Evolutionary conservation across 345 rosid species (phyloP), one percentile per base, ranked within the genome.

Genomic region (Pistacia vera): DNA sequence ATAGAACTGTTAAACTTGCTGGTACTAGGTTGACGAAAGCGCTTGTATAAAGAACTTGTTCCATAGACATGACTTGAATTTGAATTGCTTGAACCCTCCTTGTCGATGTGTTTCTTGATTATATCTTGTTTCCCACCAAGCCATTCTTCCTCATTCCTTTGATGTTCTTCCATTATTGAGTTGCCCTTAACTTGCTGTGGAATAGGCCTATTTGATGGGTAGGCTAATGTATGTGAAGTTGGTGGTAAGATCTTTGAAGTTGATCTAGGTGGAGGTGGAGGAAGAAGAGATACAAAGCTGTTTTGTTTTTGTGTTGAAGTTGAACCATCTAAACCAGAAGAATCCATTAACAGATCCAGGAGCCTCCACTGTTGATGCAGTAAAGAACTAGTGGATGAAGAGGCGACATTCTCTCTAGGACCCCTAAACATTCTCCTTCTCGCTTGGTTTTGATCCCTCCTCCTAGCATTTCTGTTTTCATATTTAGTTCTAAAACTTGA

Each of bases 401-500:
- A 58, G 48, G 75, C 49, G 63, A 14, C 12, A 28, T 54, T 66
- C 46, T 78, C 83, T 63, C 66, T 76, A 38, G 73, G 74, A 38
- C 69, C 72, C 84, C 54, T 75, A n/a, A 80, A 54, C 74, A 77
- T n/a, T 81, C 85, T 86, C 84, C 89, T 85, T 84, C 88, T 88
- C 38, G 91, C 70, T 75, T 85, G 90, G 58, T 76, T 77, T 72
- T 78, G 64, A 76, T 88, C 90, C 75, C 79, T 88, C 70, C 84
- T 83, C 68, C 81, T 85, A n/a, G 74, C 71, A 41, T 81, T 74
- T 73, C 61, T 81, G 63, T 44, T 60, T 9, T 85, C 85, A 79
- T 88, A 88, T 80, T 83, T 89, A 52, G 86, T 76, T 80, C 78
- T 83, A 33, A 89, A 84, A 58, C 73, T 82, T 72, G 96, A 86